Base-by-base conservation (phyloP, 2,329 filamentous ascomycete genomes). In the Graphilbum fragrans region DNA sequence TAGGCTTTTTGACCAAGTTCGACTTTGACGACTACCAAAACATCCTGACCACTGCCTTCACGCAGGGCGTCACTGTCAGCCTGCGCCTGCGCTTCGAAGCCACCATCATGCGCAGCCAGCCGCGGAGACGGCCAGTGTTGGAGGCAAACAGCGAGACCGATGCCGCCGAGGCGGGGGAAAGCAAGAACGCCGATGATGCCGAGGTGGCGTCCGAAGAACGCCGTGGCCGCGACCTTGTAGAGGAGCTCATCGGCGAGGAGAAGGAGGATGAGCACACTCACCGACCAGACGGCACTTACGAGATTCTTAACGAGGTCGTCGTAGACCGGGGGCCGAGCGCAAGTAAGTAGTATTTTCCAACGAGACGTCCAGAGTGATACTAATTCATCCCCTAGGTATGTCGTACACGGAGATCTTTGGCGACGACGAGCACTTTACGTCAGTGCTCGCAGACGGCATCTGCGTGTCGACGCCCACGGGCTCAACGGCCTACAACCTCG, bases 251-350 rank as follows among this genome's bases (percentile, higher is more conserved):
- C 38, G 88, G 86, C 5, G 84, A 90, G 55, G 86, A 90, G 62
- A 77, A 76, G 37, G 86, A 88, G 36, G 83, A 93, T 52, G 78
- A 83, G 51, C 77, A 81, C 50, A 96, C 90, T 0, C 92, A 96
- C 63, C 73, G 68, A 34, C 88, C 88, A 0, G 86, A 92, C 52
- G 77, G 79, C 32, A 88, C 84, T 2, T 86, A 80, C 58, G 86
- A 94, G 59, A 94, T 96, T 44, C 65, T 98, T 47, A 98, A 98
- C 53, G 92, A 98, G 58, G 79, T 96, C n/a, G 90, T 98, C 9
- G 77, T 96, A 23, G 92, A 98, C 55, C 74, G 92, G 17, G 92
- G 92, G 0, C 92, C 92, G 7, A 95, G 93, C 59, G 79, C 90
- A 36, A 94, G 82, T 86, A 65, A 66, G 80, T 68, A 8, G n/a